Base-by-base conservation (phyloP, 2,329 filamentous ascomycete genomes). In the Fusarium clavum region DNA sequence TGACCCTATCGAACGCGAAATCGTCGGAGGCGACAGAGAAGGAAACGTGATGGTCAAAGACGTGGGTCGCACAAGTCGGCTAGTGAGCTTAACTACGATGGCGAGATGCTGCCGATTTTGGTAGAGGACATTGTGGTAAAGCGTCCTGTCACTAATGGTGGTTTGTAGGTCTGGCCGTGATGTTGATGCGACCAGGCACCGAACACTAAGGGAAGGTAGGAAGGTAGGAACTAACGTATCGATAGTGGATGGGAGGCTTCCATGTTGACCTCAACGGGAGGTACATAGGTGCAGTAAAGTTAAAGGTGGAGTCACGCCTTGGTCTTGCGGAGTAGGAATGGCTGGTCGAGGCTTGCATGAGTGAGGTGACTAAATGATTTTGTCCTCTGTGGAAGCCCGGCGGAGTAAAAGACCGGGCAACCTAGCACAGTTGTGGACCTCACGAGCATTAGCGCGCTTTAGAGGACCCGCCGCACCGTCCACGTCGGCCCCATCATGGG, bases 121-220 rank as follows among this genome's bases (percentile, higher is more conserved):
- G 38, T 57, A 45, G 51, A 70, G 58, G 60, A 65, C 73, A 75
- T 75, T 63, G 68, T 72, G 72, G 68, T 72, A 70, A 73, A 67
- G 64, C 53, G 54, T 51, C 65, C 51, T 57, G 40, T 66, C 61
- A 56, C 63, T 41, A 61, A 59, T 64, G 48, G 55, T 64, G 62
- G 40, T 69, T 64, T 51, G 55, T 53, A 53, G 20, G 41, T 61
- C 57, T 59, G 61, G 57, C 51, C 67, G 34, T 55, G 44, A 55
- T 59, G 44, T 27, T 69, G 54, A 54, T 61, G 68, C 61, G 61
- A 60, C 60, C 56, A 66, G 60, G 53, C 57, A 52, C 45, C 29
- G 18, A 18, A n/a, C 34, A 38, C 34, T 38, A 14, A 30, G 29
- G 29, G 11, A 30, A 29, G 27, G 16, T 38, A 8, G 24, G 24